phyloP scores from a whole-genome alignment of 352 stramenopile genomes.

The Phytophthora idaei region DNA sequence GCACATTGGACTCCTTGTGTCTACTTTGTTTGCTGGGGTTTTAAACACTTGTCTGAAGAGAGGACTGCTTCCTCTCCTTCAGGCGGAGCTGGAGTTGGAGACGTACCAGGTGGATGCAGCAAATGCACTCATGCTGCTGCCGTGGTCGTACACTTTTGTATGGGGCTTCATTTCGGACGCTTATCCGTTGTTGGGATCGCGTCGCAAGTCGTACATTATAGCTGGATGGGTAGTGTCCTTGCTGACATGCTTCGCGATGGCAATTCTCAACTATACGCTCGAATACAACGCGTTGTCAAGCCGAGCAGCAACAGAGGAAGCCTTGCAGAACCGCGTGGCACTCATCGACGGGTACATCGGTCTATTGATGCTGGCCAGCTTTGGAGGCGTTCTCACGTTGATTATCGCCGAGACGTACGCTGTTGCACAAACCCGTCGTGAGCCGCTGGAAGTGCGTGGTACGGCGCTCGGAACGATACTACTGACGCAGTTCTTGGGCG shows the following conservation, averaged over 20 bases:
- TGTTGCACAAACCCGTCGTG: slow-evolving; percentile 60
- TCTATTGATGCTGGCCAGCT: slow-evolving; percentile 55
- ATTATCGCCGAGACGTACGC: slow-evolving; percentile 63
- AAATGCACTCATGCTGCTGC: slow-evolving; percentile 42
- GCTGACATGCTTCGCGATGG: slow-evolving; percentile 53
- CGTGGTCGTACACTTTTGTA: slow-evolving; percentile 57
- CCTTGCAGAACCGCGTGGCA: slow-evolving; percentile 21
- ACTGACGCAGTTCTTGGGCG: slow-evolving; percentile 53
- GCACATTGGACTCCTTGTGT: slow-evolving; percentile 47
- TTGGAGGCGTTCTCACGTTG: slow-evolving; percentile 54
- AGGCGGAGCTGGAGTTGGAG: slow-evolving; percentile 44
- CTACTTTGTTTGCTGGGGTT: slow-evolving; percentile 41
- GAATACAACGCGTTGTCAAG: slow-evolving; percentile 44
- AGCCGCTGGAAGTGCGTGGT: slow-evolving; percentile 39
- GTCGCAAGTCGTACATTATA: slow-evolving; percentile 65
- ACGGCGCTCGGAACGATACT: slow-evolving; percentile 50
- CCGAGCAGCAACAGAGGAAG: slow-evolving; percentile 22
- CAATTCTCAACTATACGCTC: slow-evolving; percentile 60
- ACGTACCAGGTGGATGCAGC: slow-evolving; percentile 43
- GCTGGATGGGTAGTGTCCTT: slow-evolving; percentile 50
- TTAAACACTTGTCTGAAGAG: slow-evolving; percentile 45
- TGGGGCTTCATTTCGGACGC: slow-evolving; percentile 63
- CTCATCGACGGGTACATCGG: slow-evolving; percentile 50
- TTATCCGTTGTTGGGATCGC: slow-evolving; percentile 45
- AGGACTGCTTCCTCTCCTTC: slow-evolving; percentile 45